Conservation (phyloP, 179 eudicot species). For the Silene coronaria region DNA sequence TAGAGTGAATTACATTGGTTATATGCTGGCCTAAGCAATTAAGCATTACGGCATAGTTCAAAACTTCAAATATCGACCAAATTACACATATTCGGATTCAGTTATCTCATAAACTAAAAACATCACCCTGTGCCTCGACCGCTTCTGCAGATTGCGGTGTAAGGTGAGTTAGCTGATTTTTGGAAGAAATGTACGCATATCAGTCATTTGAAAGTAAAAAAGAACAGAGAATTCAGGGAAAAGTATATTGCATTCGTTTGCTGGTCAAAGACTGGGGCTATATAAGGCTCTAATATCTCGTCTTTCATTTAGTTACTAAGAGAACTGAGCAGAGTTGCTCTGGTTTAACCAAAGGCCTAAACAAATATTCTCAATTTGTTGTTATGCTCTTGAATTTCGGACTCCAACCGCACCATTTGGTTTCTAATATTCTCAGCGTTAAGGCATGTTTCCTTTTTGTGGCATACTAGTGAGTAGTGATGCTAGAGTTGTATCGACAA, state of each 20-base stretch:
- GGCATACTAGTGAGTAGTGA: background rate
- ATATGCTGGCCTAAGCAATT: no score
- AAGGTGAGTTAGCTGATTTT: no score
- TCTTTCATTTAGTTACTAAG: slow-evolving; percentile 28
- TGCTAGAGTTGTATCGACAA: background rate
- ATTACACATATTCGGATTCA: no score
- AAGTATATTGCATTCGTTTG: background rate
- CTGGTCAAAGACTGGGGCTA: background rate
- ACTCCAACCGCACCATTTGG: slow-evolving; percentile 28
- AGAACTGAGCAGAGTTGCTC: slow-evolving; percentile 40
- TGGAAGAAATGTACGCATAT: no score
- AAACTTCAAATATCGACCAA: no score
- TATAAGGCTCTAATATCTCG: background rate
- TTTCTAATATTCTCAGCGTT: slow-evolving; percentile 18
- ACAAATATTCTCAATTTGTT: slow-evolving; percentile 30
- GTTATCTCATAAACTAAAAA: no score
- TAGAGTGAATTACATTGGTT: no score
- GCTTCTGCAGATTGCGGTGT: no score
- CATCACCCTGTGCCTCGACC: no score
- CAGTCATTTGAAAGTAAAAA: no score
- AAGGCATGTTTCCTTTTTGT: slow-evolving; percentile 12
- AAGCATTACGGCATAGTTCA: no score
- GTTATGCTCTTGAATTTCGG: slow-evolving; percentile 31
- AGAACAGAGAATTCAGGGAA: background rate
- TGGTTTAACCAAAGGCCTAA: slow-evolving; percentile 40